Conservation (phyloP, 345 rosid genomes). For the Balakata baccata region DNA sequence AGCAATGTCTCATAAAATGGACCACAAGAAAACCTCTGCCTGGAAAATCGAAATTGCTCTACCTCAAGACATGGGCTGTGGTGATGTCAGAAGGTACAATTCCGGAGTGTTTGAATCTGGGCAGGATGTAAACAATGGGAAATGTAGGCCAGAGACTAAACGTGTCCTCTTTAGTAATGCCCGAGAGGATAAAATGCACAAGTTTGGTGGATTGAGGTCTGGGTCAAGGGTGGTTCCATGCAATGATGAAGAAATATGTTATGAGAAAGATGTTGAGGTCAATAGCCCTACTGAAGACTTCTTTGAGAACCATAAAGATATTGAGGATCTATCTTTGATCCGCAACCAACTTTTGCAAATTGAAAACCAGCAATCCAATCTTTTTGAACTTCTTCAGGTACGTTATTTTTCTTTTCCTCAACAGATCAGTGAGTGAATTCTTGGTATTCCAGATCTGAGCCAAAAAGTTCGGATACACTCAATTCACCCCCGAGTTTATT, state of each 20-base stretch:
- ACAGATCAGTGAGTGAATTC: too few species aligned
- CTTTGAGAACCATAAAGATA: slow-evolving; percentile 48
- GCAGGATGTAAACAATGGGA: slow-evolving; percentile 25
- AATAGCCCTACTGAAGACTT: slow-evolving; percentile 32
- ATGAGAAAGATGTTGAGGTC: slow-evolving; percentile 27
- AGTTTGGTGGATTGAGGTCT: slow-evolving; percentile 45
- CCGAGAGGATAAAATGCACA: slow-evolving; percentile 35
- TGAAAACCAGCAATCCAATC: slow-evolving; percentile 79
- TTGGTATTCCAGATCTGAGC: too few species aligned
- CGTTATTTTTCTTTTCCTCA: slow-evolving; percentile 9
- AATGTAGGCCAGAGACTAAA: slow-evolving; percentile 41
- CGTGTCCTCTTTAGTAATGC: slow-evolving; percentile 38
- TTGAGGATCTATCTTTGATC: slow-evolving; percentile 60
- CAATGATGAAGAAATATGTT: slow-evolving; percentile 40
- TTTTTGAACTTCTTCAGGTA: slow-evolving; percentile 83
- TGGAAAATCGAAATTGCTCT: slow-evolving; percentile 38
- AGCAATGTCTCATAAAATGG: slow-evolving; percentile 23
- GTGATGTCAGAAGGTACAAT: slow-evolving; percentile 21
- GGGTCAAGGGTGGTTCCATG: slow-evolving; percentile 60
- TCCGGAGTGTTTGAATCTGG: slow-evolving; percentile 26
- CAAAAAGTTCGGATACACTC: too few species aligned
- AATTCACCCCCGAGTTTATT: too few species aligned
- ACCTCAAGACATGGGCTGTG: slow-evolving; percentile 24
- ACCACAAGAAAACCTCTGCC: slow-evolving; percentile 27
- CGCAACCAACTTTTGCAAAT: slow-evolving; percentile 74